Conservation (phyloP, 2,329 filamentous ascomycete species). For the Aspergillus persii region DNA sequence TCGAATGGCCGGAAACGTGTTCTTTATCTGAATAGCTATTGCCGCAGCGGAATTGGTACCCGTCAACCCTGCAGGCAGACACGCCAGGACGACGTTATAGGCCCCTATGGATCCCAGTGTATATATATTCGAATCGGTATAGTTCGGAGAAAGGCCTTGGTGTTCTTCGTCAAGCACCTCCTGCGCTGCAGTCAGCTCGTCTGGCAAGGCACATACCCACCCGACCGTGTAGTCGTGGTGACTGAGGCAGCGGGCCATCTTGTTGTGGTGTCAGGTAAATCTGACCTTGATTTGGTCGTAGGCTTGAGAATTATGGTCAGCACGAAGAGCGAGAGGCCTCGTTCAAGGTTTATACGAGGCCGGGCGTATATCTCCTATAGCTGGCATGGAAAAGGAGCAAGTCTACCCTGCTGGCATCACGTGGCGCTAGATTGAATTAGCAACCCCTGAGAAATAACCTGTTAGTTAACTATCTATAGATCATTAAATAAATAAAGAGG, state of each 20-base stretch:
- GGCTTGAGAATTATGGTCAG: background rate
- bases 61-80: constrained; percentile 16
- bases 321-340: background rate
- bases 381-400: constrained; percentile 3
- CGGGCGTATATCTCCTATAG: background rate
- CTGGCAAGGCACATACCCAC: no score
- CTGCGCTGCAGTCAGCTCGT: no score
- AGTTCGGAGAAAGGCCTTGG: no score
- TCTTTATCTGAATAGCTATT: constrained; percentile 14
- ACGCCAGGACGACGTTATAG: constrained; percentile 21
- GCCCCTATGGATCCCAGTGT: no score
- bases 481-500: no score
- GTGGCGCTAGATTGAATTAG: background rate
- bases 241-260: no score
- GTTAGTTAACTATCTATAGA: background rate
- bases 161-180: no score
- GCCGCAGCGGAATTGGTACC: no score
- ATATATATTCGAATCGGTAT: no score
- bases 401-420: background rate
- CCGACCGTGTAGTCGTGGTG: no score
- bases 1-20: constrained; percentile 16
- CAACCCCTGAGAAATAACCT: background rate
- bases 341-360: background rate
- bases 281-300: background rate
- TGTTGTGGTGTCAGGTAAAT: constrained; percentile 7